Percentiles rank a stretch among this genome's conserved stretches.
These are phyloP conservation scores for Alternaria infectoria DNA, from an alignment of 2,329 filamentous ascomycete species.

Conservation along the genomic window DNA sequence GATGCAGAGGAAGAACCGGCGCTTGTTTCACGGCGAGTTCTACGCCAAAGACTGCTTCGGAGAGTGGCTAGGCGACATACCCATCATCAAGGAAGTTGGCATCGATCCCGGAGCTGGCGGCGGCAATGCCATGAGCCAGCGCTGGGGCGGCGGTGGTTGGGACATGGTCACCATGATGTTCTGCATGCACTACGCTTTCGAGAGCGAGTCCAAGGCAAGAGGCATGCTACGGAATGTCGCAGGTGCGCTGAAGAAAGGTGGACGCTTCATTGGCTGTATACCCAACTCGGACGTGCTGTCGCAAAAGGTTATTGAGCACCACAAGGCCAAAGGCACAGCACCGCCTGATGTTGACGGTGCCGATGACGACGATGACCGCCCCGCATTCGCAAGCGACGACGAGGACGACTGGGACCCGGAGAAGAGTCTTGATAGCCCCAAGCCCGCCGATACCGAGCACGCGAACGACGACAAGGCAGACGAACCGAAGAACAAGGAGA, in stretches of 20 bases:
- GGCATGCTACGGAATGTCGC: conserved; percentile 95
- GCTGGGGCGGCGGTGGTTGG: conserved; percentile 77
- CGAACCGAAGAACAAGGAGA: conserved; percentile 24
- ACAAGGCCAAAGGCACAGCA: conserved; percentile 58
- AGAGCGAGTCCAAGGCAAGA: conserved; percentile 85
- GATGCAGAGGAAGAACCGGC: conserved; percentile 67
- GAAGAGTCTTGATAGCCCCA: conserved; percentile 50
- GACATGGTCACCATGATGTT: conserved; percentile 99
- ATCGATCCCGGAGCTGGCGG: conserved; percentile 76
- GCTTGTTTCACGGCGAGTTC: conserved; percentile 85
- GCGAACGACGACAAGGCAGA: conserved; percentile 32
- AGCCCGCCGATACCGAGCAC: conserved; percentile 47
- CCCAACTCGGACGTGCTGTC: conserved; percentile 95
- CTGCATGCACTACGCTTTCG: conserved; percentile 98
- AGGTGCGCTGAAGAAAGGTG: conserved; percentile 88
- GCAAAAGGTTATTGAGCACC: conserved; percentile 76
- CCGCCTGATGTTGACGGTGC: conserved; percentile 45
- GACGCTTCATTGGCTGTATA: conserved; percentile 91
- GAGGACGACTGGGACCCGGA: conserved; percentile 55
- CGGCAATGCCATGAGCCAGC: conserved; percentile 63
- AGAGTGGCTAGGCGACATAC: conserved; percentile 79
- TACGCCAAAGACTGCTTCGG: conserved; percentile 92
- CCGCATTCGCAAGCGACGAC: conserved; percentile 46
- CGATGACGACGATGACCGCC: conserved; percentile 42
- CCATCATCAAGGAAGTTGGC: conserved; percentile 83